phyloP scores from a whole-genome alignment of 2,329 filamentous ascomycete genomes.

The Pseudogymnoascus sp. region DNA sequence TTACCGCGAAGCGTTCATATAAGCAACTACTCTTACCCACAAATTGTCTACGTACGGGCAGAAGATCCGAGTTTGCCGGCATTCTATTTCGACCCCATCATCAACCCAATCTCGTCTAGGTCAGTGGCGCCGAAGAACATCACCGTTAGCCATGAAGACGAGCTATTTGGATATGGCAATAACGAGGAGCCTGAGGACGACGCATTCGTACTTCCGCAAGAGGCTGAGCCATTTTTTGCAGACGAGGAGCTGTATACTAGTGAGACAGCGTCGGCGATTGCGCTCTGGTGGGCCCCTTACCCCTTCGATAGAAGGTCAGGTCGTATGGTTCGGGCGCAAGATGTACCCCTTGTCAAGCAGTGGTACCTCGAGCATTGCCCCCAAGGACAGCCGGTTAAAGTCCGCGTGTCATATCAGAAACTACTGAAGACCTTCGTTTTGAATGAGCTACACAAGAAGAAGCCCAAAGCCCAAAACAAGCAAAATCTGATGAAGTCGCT shows the following conservation, averaged over 20 bases:
- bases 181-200: constrained; percentile 65
- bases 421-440: constrained; percentile 91
- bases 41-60: constrained; percentile 80
- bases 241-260: constrained; percentile 84
- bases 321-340: constrained; percentile 92
- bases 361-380: constrained; percentile 98
- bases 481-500: constrained; percentile 83
- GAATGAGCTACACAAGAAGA: constrained; percentile 94
- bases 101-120: constrained; percentile 94
- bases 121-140: constrained; percentile 91
- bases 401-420: constrained; percentile 97
- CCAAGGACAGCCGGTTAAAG: constrained; percentile 85
- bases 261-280: constrained; percentile 84
- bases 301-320: constrained; percentile 92
- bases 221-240: constrained; percentile 77
- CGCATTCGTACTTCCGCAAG: constrained; percentile 72
- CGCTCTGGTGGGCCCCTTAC: constrained; percentile 96
- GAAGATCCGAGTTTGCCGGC: constrained; percentile 86
- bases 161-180: constrained; percentile 77
- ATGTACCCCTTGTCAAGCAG: constrained; percentile 94
- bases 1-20: constrained; percentile 88
- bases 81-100: constrained; percentile 96
- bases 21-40: constrained; percentile 88
- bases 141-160: constrained; percentile 85
- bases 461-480: constrained; percentile 89